Evolutionary conservation across 768 basidiomycete genomes (phyloP).

Genomic region (Leccinum truebloodii): DNA sequence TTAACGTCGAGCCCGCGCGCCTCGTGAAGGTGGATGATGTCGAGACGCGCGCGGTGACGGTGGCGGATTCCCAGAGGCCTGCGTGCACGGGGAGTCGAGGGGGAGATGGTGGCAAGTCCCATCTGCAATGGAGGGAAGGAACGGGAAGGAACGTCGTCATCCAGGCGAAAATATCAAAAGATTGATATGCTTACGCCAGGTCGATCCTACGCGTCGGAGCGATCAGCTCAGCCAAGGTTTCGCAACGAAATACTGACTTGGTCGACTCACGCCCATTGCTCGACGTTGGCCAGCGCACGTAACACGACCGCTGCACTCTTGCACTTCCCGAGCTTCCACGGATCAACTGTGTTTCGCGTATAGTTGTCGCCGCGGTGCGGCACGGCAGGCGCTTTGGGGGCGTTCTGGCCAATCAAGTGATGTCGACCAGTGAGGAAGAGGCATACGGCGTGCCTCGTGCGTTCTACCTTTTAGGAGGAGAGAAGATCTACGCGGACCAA

Average conservation of each 20-base stretch:
- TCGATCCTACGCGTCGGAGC: background rate
- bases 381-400: conserved; percentile 54
- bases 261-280: background rate
- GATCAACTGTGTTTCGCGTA: conserved; percentile 54
- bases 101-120: background rate
- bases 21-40: conserved; percentile 83
- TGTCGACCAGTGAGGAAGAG: conserved; percentile 70
- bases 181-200: background rate
- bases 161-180: background rate
- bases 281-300: background rate
- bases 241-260: too few relatives aligned
- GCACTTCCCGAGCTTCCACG: conserved; percentile 56
- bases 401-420: conserved; percentile 61
- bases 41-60: background rate
- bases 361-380: conserved; percentile 51
- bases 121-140: background rate
- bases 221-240: background rate
- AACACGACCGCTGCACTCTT: conserved; percentile 46
- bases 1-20: background rate
- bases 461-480: conserved; percentile 45
- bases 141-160: background rate
- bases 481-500: background rate
- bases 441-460: conserved; percentile 68
- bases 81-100: background rate
- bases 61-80: background rate